A percentile compares a stretch with the other conserved stretches of the same genome.
Evolutionary conservation across 2,329 filamentous ascomycete species (phyloP).

Genomic region (Alternaria brassicicola): DNA sequence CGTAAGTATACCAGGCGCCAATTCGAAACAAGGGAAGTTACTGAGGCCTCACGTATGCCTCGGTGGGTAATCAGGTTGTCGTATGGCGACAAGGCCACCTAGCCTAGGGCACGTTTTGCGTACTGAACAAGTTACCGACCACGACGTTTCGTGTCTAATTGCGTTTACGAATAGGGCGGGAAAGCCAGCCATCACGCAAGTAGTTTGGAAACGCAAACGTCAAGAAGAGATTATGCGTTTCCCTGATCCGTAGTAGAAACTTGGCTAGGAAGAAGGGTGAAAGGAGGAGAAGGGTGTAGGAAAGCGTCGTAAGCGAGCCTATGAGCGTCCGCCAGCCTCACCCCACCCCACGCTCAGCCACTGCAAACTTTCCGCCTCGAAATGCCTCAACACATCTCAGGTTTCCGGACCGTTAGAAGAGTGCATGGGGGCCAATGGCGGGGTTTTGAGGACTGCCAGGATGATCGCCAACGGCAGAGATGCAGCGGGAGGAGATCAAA

Average conservation of each 20-base stretch:
- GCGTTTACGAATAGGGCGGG: conserved; percentile 29
- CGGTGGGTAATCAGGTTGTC: conserved; percentile 18
- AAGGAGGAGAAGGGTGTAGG: not conserved
- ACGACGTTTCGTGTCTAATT: conserved; percentile 24
- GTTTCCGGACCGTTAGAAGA: conserved; percentile 35
- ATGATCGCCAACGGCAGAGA: conserved; percentile 8
- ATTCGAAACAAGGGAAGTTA: conserved; percentile 29
- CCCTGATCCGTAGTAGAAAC: conserved; percentile 9
- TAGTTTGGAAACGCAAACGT: conserved; percentile 26
- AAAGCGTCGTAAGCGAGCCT: conserved; percentile 12
- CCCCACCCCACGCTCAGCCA: conserved; percentile 17
- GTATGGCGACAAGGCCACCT: conserved; percentile 17
- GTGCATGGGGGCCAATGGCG: not conserved
- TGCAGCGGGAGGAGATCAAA: conserved; percentile 23
- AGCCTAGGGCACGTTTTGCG: conserved; percentile 1
- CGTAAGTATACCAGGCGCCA: conserved; percentile 16
- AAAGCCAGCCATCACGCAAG: conserved; percentile 16
- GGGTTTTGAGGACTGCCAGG: not conserved
- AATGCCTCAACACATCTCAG: conserved; percentile 11
- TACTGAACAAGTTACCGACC: conserved; percentile 5
- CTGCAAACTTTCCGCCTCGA: conserved; percentile 14
- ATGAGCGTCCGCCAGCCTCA: conserved; percentile 10
- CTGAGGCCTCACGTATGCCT: conserved; percentile 18
- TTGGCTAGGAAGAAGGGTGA: not conserved
- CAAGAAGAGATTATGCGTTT: conserved; percentile 33